Base-by-base conservation (phyloP, 1,139 yeast genomes). In the Yamadazyma dushanensis region DNA sequence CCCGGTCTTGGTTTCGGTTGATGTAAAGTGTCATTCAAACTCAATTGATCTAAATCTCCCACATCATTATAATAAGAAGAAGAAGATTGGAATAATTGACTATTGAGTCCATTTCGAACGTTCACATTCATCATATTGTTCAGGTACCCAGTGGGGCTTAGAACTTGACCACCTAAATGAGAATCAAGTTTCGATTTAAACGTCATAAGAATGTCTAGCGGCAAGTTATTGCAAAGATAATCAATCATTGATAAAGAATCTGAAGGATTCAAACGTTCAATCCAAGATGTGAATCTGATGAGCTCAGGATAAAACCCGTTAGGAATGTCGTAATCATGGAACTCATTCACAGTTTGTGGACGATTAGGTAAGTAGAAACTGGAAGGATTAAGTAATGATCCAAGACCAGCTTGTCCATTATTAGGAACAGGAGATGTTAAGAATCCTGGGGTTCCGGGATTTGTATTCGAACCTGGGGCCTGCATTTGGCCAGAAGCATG, bases 221-320 rank as follows among this genome's bases (percentile, higher is more conserved):
- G 76, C 55, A 59, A 77, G 52, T 47, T 70, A 57, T 41, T 72
- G 62, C 61, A 81, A 53, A 61, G 76, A 47, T 79, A 71, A 46
- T 82, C 87, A 53, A 80, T 67, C 55, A 80, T 75, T 20, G 78
- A 64, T 40, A 74, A 64, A 47, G 71, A 80, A 48, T 83, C 86
- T 37, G 72, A 75, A 8, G 76, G 68, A 38, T 63, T 71, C 54
- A 83, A 66, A 46, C 66, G 68, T 44, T 73, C 74, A 48, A 82
- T 65, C 89, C 89, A 83, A 46, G 65, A 66, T 45, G 77, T 71
- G 46, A 78, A 72, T 37, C 73, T 70, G 38, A 73, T 64, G 51
- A 83, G 57, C 42, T 70, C 75, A 56, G 53, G 63, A 46, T 61
- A 66, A 42, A 67, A 68, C 15, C 29, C 23, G 11, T 33, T 22